A percentile compares a stretch with the other conserved stretches of the same genome.
phyloP scores from a whole-genome alignment of 2,329 filamentous ascomycete species.

The Berkeleyomyces rouxiae region DNA sequence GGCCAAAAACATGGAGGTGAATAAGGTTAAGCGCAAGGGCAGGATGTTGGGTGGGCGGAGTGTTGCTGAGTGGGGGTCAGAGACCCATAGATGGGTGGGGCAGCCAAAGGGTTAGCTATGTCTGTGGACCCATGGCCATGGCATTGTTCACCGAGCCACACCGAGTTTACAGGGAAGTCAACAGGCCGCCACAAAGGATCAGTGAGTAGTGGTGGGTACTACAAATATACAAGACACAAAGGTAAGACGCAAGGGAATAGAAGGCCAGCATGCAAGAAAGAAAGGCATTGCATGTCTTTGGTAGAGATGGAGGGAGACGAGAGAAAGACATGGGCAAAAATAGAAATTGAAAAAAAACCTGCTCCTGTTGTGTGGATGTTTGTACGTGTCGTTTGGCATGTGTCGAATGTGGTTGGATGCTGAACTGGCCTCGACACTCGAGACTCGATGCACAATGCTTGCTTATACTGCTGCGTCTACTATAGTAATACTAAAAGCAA shows the following conservation, averaged over 20 bases:
- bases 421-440: not conserved
- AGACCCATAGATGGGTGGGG: not conserved
- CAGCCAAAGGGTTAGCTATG: not conserved
- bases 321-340: no score
- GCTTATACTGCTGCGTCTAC: not conserved
- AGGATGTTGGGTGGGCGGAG: not conserved
- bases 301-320: not conserved
- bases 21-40: slow-evolving; percentile 1
- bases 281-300: not conserved
- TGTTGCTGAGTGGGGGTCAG: not conserved
- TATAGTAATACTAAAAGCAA: not conserved
- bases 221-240: not conserved
- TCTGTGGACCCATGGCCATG: not conserved
- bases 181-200: not conserved
- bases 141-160: not conserved
- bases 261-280: not conserved
- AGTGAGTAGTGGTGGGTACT: not conserved
- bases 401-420: not conserved
- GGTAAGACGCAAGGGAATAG: not conserved
- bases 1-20: not conserved
- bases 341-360: no score
- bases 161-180: not conserved
- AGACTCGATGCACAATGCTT: not conserved
- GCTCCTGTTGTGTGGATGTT: no score
- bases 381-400: no score